A percentile compares a stretch with the other conserved stretches of the same genome.
Conservation (phyloP, 257 asterid genomes). For the Solanum okadae region DNA sequence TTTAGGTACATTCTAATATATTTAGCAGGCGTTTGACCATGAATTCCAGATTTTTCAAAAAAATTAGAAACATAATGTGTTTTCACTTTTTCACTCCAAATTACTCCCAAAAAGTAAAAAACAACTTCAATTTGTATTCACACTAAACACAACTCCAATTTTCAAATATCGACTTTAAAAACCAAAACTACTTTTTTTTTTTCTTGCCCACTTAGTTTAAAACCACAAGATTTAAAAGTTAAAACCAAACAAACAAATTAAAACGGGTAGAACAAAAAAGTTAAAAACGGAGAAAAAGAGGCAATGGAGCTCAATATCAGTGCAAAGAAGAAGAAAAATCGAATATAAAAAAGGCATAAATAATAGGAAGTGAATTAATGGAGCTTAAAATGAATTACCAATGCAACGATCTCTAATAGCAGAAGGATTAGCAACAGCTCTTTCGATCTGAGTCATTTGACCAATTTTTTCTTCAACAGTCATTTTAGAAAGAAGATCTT, state of each 20-base stretch:
- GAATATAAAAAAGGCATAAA: background rate
- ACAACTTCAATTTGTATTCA: background rate
- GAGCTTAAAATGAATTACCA: conserved; percentile 14
- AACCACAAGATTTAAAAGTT: background rate
- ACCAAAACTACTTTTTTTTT: background rate
- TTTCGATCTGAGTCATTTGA: conserved; percentile 87
- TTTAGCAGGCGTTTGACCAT: background rate
- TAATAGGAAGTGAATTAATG: background rate
- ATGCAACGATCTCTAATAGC: conserved; percentile 39
- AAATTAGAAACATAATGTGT: too few species aligned
- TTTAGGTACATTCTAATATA: background rate
- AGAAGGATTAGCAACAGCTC: conserved; percentile 44
- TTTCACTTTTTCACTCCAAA: background rate
- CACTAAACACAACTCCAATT: background rate
- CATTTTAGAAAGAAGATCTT: conserved; percentile 77
- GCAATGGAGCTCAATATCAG: background rate
- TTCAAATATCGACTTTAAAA: background rate
- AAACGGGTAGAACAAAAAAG: background rate
- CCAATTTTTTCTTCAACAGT: conserved; percentile 82
- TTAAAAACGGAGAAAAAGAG: background rate
- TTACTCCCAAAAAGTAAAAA: background rate
- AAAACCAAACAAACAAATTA: background rate
- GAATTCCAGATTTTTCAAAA: too few species aligned
- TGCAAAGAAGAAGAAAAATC: background rate
- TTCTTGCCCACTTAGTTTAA: background rate